These are phyloP conservation scores for Sclerotinia spermophila DNA, from an alignment of 2,329 filamentous ascomycete species.

Conservation along the genomic window DNA sequence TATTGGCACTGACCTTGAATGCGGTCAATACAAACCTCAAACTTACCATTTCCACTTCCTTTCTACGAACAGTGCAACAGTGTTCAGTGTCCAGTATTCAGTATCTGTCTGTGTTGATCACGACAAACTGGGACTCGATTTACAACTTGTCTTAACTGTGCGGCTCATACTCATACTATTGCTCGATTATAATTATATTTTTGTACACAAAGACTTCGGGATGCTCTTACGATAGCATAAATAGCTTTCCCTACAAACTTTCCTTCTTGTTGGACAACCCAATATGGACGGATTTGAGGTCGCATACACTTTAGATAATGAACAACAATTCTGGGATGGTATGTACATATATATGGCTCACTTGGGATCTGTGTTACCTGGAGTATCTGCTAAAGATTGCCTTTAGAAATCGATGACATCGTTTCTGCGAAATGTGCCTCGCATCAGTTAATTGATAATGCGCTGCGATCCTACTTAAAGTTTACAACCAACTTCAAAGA, in stretches of 20 bases:
- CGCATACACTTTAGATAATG: slow-evolving; percentile 67
- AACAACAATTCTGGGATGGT: slow-evolving; percentile 90
- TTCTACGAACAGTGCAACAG: slow-evolving; percentile 10
- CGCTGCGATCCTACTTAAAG: slow-evolving; percentile 77
- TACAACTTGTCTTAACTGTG: not conserved
- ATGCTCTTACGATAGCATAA: slow-evolving; percentile 33
- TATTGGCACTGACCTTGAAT: not conserved
- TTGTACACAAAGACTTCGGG: slow-evolving; percentile 20
- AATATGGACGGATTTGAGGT: slow-evolving; percentile 59
- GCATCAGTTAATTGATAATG: slow-evolving; percentile 74
- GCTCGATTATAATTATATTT: slow-evolving; percentile 11
- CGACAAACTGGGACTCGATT: slow-evolving; percentile 8
- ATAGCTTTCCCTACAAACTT: slow-evolving; percentile 11
- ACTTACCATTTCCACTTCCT: not conserved
- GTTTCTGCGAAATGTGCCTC: slow-evolving; percentile 54
- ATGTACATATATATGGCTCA: slow-evolving; percentile 34
- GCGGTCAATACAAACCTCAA: slow-evolving; percentile 16
- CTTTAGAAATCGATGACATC: slow-evolving; percentile 63
- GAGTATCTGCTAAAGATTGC: not conserved
- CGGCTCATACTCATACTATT: not conserved
- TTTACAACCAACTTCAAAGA: slow-evolving; percentile 74
- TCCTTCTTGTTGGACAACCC: not conserved
- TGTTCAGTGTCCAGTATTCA: slow-evolving; percentile 11
- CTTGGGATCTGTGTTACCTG: not conserved
- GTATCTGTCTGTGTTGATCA: slow-evolving; percentile 20